These are phyloP conservation scores for Phyllosticta paracitricarpa DNA, from an alignment of 2,329 filamentous ascomycete genomes.

Conservation along the genomic window DNA sequence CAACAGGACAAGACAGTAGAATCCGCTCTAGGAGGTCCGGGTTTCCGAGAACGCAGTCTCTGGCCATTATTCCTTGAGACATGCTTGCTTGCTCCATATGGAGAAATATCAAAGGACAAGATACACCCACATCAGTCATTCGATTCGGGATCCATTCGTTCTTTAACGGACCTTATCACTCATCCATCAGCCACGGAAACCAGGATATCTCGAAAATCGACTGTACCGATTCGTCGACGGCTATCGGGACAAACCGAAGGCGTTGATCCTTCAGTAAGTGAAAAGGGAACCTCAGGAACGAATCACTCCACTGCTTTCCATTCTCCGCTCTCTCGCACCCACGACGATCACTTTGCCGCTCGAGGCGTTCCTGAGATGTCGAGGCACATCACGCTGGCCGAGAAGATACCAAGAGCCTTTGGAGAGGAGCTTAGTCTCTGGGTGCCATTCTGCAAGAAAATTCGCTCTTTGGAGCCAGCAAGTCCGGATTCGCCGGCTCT, in stretches of 20 bases:
- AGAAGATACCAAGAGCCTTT: background rate
- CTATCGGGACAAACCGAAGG: background rate
- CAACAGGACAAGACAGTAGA: background rate
- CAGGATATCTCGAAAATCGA: background rate
- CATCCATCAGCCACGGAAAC: background rate
- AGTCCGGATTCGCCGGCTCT: too few species aligned
- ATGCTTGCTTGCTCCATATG: background rate
- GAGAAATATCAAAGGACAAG: background rate
- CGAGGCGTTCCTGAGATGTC: background rate
- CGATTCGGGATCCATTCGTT: background rate
- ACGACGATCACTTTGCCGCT: background rate
- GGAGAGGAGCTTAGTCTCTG: background rate
- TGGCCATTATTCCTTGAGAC: background rate
- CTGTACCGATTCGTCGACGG: background rate
- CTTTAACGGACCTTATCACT: background rate
- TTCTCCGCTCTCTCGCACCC: background rate
- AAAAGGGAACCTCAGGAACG: background rate
- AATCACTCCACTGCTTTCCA: background rate
- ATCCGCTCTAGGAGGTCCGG: background rate
- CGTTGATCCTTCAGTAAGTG: background rate
- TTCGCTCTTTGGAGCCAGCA: too few species aligned
- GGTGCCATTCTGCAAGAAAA: too few species aligned
- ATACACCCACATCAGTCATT: background rate
- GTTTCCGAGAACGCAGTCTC: background rate
- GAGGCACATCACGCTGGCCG: background rate